These are phyloP conservation scores for Peronosclerospora sorghi DNA, from an alignment of 352 stramenopile genomes.

Conservation along the genomic window DNA sequence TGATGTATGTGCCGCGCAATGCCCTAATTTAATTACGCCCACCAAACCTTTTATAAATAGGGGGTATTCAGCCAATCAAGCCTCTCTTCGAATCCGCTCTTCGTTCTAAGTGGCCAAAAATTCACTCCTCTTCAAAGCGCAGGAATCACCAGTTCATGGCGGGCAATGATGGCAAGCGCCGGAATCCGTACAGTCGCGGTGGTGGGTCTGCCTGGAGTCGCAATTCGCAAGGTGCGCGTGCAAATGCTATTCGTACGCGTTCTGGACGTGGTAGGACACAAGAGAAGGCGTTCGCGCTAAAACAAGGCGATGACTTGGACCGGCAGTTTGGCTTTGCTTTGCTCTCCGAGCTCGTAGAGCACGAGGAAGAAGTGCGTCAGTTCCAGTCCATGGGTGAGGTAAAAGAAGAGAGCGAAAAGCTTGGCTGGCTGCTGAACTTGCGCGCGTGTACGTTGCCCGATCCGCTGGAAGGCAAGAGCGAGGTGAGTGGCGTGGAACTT, in stretches of 20 bases:
- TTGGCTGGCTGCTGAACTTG: slow-evolving; percentile 71
- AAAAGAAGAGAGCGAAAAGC: slow-evolving; percentile 11
- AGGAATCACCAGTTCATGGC: too few species aligned
- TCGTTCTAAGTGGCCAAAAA: too few species aligned
- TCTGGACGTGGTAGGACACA: slow-evolving; percentile 44
- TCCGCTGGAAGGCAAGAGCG: slow-evolving; percentile 43
- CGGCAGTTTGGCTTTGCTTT: slow-evolving; percentile 55
- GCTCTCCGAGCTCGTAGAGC: slow-evolving; percentile 41
- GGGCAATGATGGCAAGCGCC: too few species aligned
- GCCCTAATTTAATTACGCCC: too few species aligned
- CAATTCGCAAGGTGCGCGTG: slow-evolving; percentile 59
- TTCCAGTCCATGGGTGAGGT: slow-evolving; percentile 1
- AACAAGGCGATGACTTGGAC: slow-evolving; percentile 60
- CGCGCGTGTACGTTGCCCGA: slow-evolving; percentile 51
- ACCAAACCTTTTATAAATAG: too few species aligned
- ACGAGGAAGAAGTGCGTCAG: slow-evolving; percentile 26
- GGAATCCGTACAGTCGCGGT: slow-evolving; percentile 33
- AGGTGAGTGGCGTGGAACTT: slow-evolving; percentile 87
- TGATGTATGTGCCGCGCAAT: too few species aligned
- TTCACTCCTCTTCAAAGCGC: too few species aligned
- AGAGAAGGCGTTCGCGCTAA: slow-evolving; percentile 41
- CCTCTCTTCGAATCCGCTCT: too few species aligned
- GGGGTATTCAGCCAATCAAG: too few species aligned
- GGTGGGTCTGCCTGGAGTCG: slow-evolving; percentile 51
- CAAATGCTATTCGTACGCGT: slow-evolving; percentile 32